Evolutionary conservation across 352 stramenopile species (phyloP).

Genomic region (Globisporangium sylvaticum): DNA sequence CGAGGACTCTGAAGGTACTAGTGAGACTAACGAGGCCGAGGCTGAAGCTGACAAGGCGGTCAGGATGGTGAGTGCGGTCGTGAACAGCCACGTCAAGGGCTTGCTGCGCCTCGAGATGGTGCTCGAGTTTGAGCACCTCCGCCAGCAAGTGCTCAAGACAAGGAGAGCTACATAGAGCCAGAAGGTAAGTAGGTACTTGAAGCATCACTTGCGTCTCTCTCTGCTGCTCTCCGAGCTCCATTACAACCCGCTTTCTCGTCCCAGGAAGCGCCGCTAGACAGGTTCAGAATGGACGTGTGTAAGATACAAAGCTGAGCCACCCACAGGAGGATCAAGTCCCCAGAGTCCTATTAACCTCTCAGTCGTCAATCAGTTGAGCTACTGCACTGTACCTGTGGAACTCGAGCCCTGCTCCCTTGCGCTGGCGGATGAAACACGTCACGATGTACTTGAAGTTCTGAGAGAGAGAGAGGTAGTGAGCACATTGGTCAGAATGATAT

Average conservation of each 20-base stretch:
- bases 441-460: slow-evolving; percentile 88
- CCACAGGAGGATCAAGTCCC: too few relatives aligned
- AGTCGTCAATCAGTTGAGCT: background rate
- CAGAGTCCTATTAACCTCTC: too few relatives aligned
- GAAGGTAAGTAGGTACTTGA: too few relatives aligned
- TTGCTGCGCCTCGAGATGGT: slow-evolving; percentile 47
- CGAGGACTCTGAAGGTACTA: background rate
- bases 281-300: background rate
- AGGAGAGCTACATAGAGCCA: too few relatives aligned
- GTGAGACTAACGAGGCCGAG: slow-evolving; percentile 5
- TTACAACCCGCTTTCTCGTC: slow-evolving; percentile 71
- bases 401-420: slow-evolving; percentile 61
- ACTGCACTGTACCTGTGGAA: slow-evolving; percentile 32
- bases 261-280: slow-evolving; percentile 51
- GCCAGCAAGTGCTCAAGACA: slow-evolving; percentile 56
- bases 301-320: too few relatives aligned
- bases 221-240: background rate
- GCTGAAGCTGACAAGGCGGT: background rate
- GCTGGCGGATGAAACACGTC: slow-evolving; percentile 61
- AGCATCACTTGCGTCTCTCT: too few relatives aligned
- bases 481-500: too few relatives aligned
- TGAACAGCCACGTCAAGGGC: slow-evolving; percentile 30
- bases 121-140: slow-evolving; percentile 55
- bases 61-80: slow-evolving; percentile 15
- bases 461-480: background rate